Base-by-base conservation (phyloP, 164 flowering plant species). In the Aristolochia californica region DNA sequence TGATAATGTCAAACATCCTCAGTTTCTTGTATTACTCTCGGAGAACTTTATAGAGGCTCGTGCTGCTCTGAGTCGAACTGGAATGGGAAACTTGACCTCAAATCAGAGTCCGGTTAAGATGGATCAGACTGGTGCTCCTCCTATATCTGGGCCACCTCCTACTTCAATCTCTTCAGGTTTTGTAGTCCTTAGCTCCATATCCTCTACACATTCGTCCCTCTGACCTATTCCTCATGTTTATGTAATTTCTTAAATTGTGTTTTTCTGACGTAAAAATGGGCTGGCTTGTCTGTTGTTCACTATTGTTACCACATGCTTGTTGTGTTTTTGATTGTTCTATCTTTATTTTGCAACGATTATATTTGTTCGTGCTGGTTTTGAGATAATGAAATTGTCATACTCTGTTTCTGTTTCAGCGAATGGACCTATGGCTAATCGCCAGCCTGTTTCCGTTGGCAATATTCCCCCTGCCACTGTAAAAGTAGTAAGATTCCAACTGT, bases 41-140 rank as follows among this genome's bases (percentile, higher is more conserved):
- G 97, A 88, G 34, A 79, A 66, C 65, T 87, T 91, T 72, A 70
- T 81, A 77, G 98, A 91, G 80, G 98, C 93, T 51, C 83, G 88
- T 70, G 74, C 83, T 64, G 80, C 93, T 56, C 70, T 91, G 55
- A 78, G 80, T 71, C 82, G 81, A 22, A 60, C 97, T 62, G 95
- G 93, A 70, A 66, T 72, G 38, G 40, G 83, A 56, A 76, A 22
- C 65, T 65, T 87, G 72, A 25, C 80, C 14, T 25, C 84, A 18
- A 82, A 69, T 70, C 98, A 81, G 57, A 79, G 71, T 72, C 84
- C 87, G 55, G 64, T 82, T 10, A 84, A 89, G 71, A 51, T 79
- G 74, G 95, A 87, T 68, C 48, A 72, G 43, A 51, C 77, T 49
- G 55, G 85, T 21, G 74, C 60, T 66, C 70, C 88, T 62, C 68